Evolutionary conservation across 176 grass and related monocot species (phyloP).

Genomic region (Lolium multiflorum): DNA sequence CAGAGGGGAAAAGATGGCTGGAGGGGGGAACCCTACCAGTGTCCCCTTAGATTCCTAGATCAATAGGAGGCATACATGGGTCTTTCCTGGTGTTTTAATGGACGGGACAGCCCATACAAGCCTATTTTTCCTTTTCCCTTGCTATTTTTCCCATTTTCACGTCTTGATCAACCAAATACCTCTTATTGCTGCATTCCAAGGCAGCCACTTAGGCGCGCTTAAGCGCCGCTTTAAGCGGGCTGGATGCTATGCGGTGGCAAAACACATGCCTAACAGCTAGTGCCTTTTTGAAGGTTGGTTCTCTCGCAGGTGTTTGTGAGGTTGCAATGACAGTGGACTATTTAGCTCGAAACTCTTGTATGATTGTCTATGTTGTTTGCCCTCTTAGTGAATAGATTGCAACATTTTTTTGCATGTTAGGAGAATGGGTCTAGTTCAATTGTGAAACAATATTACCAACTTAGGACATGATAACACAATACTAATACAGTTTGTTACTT

Average conservation of each 20-base stretch:
- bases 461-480: not conserved
- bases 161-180: not conserved
- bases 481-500: not conserved
- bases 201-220: not conserved
- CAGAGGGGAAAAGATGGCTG: not conserved
- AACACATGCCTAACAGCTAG: not conserved
- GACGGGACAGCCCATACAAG: not conserved
- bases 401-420: not conserved
- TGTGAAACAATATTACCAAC: conserved; percentile 16
- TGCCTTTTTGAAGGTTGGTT: not conserved
- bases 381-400: conserved; percentile 9
- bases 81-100: not conserved
- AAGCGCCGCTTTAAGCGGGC: not conserved
- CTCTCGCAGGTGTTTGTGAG: not conserved
- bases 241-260: not conserved
- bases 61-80: not conserved
- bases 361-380: not conserved
- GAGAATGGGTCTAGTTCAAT: conserved; percentile 5
- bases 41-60: not conserved
- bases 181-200: not conserved
- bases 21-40: not conserved
- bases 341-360: not conserved
- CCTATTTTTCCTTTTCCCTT: not conserved
- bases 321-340: not conserved
- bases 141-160: not conserved